A percentile compares a stretch with the other conserved stretches of the same genome.
Evolutionary conservation across 2,329 filamentous ascomycete genomes (phyloP).

Genomic region (Lecanicillium sp.): DNA sequence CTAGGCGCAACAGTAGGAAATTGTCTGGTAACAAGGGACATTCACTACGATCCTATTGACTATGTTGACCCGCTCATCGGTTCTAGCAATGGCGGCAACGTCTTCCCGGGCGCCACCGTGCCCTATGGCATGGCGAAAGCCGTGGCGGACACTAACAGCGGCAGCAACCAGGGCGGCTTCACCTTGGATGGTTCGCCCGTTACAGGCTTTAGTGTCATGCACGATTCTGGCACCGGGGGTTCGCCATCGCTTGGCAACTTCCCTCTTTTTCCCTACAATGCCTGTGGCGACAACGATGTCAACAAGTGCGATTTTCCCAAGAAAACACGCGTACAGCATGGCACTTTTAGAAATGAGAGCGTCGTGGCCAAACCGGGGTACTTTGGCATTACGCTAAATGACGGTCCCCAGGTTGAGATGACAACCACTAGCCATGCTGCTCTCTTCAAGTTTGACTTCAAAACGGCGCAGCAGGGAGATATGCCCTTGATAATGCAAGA

Average conservation of each 20-base stretch:
- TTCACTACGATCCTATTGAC: slow-evolving; percentile 20
- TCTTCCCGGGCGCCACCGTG: slow-evolving; percentile 34
- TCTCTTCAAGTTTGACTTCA: slow-evolving; percentile 57
- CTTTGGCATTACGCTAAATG: slow-evolving; percentile 52
- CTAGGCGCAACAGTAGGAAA: no score
- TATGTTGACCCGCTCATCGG: slow-evolving; percentile 33
- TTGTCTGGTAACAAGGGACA: background rate
- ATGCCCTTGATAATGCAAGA: slow-evolving; percentile 58
- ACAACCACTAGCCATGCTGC: slow-evolving; percentile 58
- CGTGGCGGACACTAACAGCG: slow-evolving; percentile 44
- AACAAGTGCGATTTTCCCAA: slow-evolving; percentile 54
- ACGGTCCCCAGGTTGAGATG: slow-evolving; percentile 55
- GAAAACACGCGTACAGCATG: slow-evolving; percentile 27
- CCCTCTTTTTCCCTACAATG: slow-evolving; percentile 58
- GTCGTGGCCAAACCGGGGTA: slow-evolving; percentile 55
- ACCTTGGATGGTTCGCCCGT: slow-evolving; percentile 40
- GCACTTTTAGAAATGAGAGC: slow-evolving; percentile 38
- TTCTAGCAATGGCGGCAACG: slow-evolving; percentile 31
- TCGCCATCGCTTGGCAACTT: slow-evolving; percentile 63
- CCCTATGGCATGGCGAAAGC: slow-evolving; percentile 47
- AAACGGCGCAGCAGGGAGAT: slow-evolving; percentile 27
- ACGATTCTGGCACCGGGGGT: slow-evolving; percentile 50
- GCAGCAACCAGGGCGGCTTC: slow-evolving; percentile 49
- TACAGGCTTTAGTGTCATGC: slow-evolving; percentile 48
- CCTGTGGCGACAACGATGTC: slow-evolving; percentile 52